Evolutionary conservation across 768 basidiomycete genomes (phyloP).

Genomic region (Amanita thiersii): DNA sequence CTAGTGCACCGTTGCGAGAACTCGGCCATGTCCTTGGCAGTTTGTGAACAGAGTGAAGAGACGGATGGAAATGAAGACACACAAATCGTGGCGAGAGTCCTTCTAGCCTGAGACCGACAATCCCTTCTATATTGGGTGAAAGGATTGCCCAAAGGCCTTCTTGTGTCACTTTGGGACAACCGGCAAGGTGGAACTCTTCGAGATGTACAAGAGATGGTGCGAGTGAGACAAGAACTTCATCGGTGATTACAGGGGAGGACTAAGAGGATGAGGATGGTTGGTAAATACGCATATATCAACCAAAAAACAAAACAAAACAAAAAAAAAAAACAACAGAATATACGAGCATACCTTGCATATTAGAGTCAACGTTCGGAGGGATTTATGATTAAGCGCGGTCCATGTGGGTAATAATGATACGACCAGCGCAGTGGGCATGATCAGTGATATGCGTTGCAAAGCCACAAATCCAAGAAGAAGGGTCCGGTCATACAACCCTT

Average conservation of each 20-base stretch:
- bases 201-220: conserved; percentile 42
- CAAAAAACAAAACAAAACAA: not conserved
- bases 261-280: no score
- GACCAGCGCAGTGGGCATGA: conserved; percentile 63
- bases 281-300: not conserved
- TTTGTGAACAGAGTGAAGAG: not conserved
- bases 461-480: conserved; percentile 42
- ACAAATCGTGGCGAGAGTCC: conserved; percentile 57
- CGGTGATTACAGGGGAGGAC: conserved; percentile 53
- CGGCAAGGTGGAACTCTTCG: conserved; percentile 51
- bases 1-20: conserved; percentile 33
- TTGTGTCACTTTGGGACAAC: conserved; percentile 65
- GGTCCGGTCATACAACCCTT: conserved; percentile 45
- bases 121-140: conserved; percentile 32
- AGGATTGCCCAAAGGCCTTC: conserved; percentile 46
- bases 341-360: conserved; percentile 55
- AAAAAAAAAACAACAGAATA: not conserved
- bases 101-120: conserved; percentile 53
- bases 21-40: conserved; percentile 40
- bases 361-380: conserved; percentile 50
- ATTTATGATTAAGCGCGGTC: conserved; percentile 34
- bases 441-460: conserved; percentile 52
- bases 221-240: conserved; percentile 41
- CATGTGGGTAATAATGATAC: conserved; percentile 42
- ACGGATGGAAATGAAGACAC: conserved; percentile 10